phyloP scores from a whole-genome alignment of 129 eudicot genomes.

The Pseudognaphalium luteoalbum region DNA sequence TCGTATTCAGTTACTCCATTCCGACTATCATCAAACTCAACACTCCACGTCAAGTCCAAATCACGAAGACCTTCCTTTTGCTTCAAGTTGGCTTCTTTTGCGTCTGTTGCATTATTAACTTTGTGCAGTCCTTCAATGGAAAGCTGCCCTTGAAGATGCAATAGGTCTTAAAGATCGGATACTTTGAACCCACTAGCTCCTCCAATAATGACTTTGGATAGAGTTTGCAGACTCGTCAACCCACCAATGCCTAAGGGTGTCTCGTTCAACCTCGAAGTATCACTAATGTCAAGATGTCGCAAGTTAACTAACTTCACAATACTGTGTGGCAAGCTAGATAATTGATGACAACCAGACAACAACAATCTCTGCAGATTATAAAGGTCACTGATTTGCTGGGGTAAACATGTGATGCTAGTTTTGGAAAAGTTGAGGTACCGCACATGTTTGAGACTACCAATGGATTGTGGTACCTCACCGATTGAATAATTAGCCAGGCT shows the following conservation, averaged over 20 bases:
- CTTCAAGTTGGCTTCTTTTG: slow-evolving; percentile 43
- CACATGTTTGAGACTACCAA: slow-evolving; percentile 33
- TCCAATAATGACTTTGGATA: slow-evolving; percentile 35
- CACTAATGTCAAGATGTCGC: slow-evolving; percentile 42
- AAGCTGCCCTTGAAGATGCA: slow-evolving; percentile 34
- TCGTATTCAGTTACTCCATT: slow-evolving; percentile 26
- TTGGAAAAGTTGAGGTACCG: slow-evolving; percentile 36
- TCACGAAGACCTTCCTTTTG: slow-evolving; percentile 32
- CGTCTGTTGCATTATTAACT: slow-evolving; percentile 34
- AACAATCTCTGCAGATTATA: slow-evolving; percentile 42
- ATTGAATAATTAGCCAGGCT: slow-evolving; percentile 1
- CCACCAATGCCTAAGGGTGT: slow-evolving; percentile 42
- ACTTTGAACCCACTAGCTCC: slow-evolving; percentile 27
- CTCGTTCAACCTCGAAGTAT: slow-evolving; percentile 35
- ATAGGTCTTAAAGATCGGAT: slow-evolving; percentile 32
- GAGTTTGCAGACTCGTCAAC: slow-evolving; percentile 38
- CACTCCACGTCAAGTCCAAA: slow-evolving; percentile 44
- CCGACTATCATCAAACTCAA: slow-evolving; percentile 13
- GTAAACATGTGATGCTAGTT: slow-evolving; percentile 26
- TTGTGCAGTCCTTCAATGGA: slow-evolving; percentile 41
- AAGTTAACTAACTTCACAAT: slow-evolving; percentile 28
- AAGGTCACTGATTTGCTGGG: slow-evolving; percentile 32
- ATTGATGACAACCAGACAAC: slow-evolving; percentile 23
- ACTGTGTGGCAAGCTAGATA: slow-evolving; percentile 33
- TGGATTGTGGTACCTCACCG: slow-evolving; percentile 21